These are phyloP conservation scores for Nakazawaea populi DNA, from an alignment of 805 yeast species.

Conservation along the genomic window DNA sequence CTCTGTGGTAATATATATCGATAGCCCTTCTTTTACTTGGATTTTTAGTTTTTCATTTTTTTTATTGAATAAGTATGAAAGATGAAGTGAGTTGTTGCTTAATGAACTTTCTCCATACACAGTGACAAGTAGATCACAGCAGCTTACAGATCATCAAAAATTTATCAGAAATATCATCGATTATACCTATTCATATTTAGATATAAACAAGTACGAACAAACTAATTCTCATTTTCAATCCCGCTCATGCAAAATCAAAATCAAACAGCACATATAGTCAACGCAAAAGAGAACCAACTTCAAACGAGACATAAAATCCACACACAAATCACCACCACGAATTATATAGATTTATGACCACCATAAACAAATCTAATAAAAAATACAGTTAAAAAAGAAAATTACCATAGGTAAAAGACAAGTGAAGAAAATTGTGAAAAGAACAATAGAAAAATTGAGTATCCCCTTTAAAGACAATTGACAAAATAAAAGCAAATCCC, in stretches of 20 bases:
- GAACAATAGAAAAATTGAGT: constrained; percentile 3
- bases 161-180: too few species aligned
- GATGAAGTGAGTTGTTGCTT: too few species aligned
- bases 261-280: neutral
- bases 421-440: neutral
- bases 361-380: neutral
- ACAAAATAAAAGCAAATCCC: neutral
- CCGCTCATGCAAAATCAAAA: neutral
- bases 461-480: constrained; percentile 1
- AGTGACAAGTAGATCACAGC: too few species aligned
- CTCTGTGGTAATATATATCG: neutral
- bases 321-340: neutral
- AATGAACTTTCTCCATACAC: too few species aligned
- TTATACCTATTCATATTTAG: too few species aligned
- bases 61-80: too few species aligned
- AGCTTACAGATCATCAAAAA: too few species aligned
- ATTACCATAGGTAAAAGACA: too few species aligned
- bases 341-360: neutral
- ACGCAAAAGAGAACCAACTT: neutral
- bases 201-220: too few species aligned
- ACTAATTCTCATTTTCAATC: too few species aligned
- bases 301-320: neutral
- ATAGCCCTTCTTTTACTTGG: too few species aligned
- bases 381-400: neutral
- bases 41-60: too few species aligned